Conservation (phyloP, 1,139 yeast genomes). For the Candida tropicalis region DNA sequence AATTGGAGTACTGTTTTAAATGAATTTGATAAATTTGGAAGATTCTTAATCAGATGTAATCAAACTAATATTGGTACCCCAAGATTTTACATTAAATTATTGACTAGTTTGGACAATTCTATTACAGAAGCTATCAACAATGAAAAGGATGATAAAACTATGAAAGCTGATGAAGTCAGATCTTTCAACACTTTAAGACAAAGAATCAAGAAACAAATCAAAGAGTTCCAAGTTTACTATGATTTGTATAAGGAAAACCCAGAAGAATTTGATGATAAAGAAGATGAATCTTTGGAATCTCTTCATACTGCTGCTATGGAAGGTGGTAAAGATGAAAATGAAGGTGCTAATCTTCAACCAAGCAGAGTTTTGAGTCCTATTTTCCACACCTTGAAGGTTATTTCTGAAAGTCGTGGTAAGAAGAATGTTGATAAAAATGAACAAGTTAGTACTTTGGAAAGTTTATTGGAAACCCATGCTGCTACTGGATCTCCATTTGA, state of each 20-base stretch:
- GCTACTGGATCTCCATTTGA: slow-evolving; percentile 58
- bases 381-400: slow-evolving; percentile 71
- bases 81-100: slow-evolving; percentile 64
- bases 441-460: slow-evolving; percentile 74
- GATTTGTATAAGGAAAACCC: slow-evolving; percentile 70
- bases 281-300: slow-evolving; percentile 48
- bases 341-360: slow-evolving; percentile 20
- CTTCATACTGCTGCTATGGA: slow-evolving; percentile 14
- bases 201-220: slow-evolving; percentile 79
- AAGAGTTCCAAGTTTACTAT: slow-evolving; percentile 63
- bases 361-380: slow-evolving; percentile 48
- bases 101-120: slow-evolving; percentile 74
- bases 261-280: slow-evolving; percentile 65
- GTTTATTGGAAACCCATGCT: slow-evolving; percentile 46
- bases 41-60: slow-evolving; percentile 64
- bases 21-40: slow-evolving; percentile 79
- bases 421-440: slow-evolving; percentile 85
- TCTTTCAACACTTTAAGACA: slow-evolving; percentile 89
- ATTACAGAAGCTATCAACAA: slow-evolving; percentile 57
- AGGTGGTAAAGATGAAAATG: slow-evolving; percentile 21
- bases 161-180: slow-evolving; percentile 82
- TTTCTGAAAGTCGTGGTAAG: slow-evolving; percentile 93
- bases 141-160: slow-evolving; percentile 66
- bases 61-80: slow-evolving; percentile 81
- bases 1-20: slow-evolving; percentile 79